A percentile compares a stretch with the other conserved stretches of the same genome.
These are phyloP conservation scores for Aspergillus floridensis DNA, from an alignment of 2,329 filamentous ascomycete species.

Conservation along the genomic window DNA sequence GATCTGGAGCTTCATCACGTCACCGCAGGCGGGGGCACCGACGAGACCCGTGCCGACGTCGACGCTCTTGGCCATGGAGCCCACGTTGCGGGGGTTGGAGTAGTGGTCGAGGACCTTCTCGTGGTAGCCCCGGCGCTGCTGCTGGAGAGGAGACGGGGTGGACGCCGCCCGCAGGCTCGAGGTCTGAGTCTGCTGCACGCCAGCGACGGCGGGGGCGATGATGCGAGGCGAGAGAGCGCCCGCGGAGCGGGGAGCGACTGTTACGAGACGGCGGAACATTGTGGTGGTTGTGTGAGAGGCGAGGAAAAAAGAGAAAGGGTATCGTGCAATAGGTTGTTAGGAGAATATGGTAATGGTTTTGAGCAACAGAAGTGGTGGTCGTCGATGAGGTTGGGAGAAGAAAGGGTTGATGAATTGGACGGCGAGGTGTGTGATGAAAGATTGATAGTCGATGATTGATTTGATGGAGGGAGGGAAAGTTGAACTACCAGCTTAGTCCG, in stretches of 20 bases:
- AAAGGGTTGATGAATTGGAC: constrained; percentile 11
- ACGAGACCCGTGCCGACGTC: constrained; percentile 92
- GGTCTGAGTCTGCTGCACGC: constrained; percentile 39
- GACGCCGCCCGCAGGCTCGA: constrained; percentile 37
- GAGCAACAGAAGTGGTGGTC: constrained; percentile 8
- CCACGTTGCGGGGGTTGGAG: constrained; percentile 65
- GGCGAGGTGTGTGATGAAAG: constrained; percentile 4
- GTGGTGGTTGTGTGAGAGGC: constrained; percentile 5
- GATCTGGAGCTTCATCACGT: constrained; percentile 94
- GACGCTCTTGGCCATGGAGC: constrained; percentile 68
- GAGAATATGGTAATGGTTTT: constrained; percentile 20
- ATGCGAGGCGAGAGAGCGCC: constrained; percentile 50
- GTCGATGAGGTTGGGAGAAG: constrained; percentile 5
- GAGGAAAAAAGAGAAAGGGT: constrained; percentile 25
- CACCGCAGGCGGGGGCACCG: constrained; percentile 83
- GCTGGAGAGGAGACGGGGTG: constrained; percentile 24
- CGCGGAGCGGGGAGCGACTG: constrained; percentile 53
- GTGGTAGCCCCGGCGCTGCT: constrained; percentile 54
- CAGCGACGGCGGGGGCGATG: constrained; percentile 46
- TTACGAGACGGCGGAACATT: constrained; percentile 59
- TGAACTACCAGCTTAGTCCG: background rate
- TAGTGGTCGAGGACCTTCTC: constrained; percentile 82
- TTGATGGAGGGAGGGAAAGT: constrained; percentile 9
- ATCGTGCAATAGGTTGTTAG: constrained; percentile 7
- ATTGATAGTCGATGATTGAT: constrained; percentile 15